Evolutionary conservation across 345 rosid genomes (phyloP).

Genomic region (Gossypium mustelinum): DNA sequence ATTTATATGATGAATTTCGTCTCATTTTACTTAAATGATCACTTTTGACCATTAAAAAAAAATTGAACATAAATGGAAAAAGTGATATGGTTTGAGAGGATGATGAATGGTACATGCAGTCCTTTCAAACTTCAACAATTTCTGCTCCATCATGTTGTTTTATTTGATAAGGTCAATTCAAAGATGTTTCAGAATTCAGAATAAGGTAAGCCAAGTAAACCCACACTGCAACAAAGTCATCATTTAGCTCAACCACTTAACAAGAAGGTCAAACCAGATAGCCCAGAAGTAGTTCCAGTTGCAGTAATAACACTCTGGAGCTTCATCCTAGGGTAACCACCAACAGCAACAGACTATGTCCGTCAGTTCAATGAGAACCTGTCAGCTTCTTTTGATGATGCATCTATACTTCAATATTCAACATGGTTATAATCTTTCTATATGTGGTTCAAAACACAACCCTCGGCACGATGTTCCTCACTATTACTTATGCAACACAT

Average conservation of each 20-base stretch:
- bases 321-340: neutral
- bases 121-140: neutral
- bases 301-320: neutral
- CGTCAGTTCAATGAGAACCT: neutral
- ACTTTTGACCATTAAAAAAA: no score
- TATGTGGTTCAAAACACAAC: neutral
- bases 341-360: neutral
- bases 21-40: no score
- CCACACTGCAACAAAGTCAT: neutral
- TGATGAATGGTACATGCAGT: neutral
- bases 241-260: neutral
- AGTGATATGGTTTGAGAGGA: neutral
- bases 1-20: no score
- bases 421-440: neutral
- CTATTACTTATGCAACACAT: neutral
- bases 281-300: neutral
- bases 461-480: neutral
- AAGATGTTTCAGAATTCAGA: neutral
- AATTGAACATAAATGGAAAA: no score
- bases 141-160: neutral
- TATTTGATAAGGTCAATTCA: neutral
- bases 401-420: neutral
- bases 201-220: neutral
- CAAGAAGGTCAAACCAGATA: neutral
- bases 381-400: neutral